These are phyloP conservation scores for Sextonia rubra DNA, from an alignment of 164 flowering plant genomes.

Conservation along the genomic window DNA sequence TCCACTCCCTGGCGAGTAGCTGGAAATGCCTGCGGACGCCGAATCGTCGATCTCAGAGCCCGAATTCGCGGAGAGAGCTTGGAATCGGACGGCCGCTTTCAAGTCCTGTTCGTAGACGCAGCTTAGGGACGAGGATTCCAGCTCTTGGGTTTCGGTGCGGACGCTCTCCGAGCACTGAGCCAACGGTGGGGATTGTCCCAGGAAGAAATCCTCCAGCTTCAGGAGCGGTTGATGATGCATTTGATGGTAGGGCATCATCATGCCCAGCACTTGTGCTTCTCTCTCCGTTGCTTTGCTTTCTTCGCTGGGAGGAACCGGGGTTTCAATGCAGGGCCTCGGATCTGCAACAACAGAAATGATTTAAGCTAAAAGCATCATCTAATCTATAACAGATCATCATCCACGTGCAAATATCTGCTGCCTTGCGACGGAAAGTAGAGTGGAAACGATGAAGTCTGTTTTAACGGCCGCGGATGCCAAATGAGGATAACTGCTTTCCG, in stretches of 20 bases:
- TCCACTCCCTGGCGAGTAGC: slow-evolving; percentile 48
- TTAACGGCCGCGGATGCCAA: too few relatives aligned
- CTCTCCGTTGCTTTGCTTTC: slow-evolving; percentile 4
- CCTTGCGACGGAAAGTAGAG: too few relatives aligned
- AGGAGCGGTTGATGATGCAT: slow-evolving; percentile 41
- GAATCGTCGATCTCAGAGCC: slow-evolving; percentile 86
- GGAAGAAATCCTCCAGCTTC: slow-evolving; percentile 72
- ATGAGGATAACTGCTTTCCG: too few relatives aligned
- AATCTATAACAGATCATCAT: slow-evolving; percentile 12
- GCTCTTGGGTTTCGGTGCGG: slow-evolving; percentile 64
- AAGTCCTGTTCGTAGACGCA: slow-evolving; percentile 63
- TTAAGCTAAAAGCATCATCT: too few relatives aligned
- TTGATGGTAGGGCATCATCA: slow-evolving; percentile 14
- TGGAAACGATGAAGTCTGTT: too few relatives aligned
- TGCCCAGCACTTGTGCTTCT: neutral
- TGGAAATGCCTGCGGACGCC: slow-evolving; percentile 31
- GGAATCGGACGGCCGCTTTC: slow-evolving; percentile 44
- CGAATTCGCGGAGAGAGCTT: slow-evolving; percentile 56
- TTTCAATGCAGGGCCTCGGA: slow-evolving; percentile 9
- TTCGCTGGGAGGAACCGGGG: slow-evolving; percentile 6
- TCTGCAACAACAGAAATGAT: slow-evolving; percentile 25
- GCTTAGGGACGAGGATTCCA: slow-evolving; percentile 41
- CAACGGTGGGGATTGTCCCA: slow-evolving; percentile 37
- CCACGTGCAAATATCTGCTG: too few relatives aligned
- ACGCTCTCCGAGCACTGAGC: slow-evolving; percentile 36